Evolutionary conservation across 2,329 filamentous ascomycete species (phyloP).

Genomic region (Nothopassalora personata): DNA sequence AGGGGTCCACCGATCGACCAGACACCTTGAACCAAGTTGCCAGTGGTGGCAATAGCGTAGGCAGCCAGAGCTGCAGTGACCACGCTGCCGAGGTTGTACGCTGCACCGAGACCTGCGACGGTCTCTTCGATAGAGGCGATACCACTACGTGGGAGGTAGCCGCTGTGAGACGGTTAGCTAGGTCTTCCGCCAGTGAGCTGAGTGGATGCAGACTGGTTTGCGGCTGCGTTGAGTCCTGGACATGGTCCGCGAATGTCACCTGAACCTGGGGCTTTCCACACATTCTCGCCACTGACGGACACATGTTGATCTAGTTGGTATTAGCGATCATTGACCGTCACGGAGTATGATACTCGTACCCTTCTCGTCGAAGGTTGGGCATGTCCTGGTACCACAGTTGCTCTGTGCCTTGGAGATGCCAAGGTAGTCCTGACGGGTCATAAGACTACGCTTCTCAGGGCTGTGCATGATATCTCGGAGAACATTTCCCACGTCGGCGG

Average conservation of each 20-base stretch:
- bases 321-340: neutral
- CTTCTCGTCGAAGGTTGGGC: constrained; percentile 16
- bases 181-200: neutral
- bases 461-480: constrained; percentile 10
- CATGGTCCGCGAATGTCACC: constrained; percentile 15
- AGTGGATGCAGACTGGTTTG: constrained; percentile 9
- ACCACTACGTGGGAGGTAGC: constrained; percentile 29
- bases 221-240: constrained; percentile 14
- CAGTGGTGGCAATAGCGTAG: constrained; percentile 31
- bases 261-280: constrained; percentile 9
- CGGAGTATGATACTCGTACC: constrained; percentile 1
- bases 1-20: constrained; percentile 31
- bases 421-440: constrained; percentile 15
- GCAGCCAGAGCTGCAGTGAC: constrained; percentile 29
- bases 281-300: constrained; percentile 16
- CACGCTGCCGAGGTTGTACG: constrained; percentile 26
- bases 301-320: constrained; percentile 14
- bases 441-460: constrained; percentile 3
- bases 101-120: constrained; percentile 21
- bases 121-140: constrained; percentile 29
- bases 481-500: neutral
- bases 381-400: constrained; percentile 16
- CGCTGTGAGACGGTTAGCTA: constrained; percentile 1
- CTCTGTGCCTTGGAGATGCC: constrained; percentile 16
- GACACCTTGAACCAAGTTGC: constrained; percentile 22